phyloP scores from a whole-genome alignment of 352 stramenopile species.

The Pythium rhizo-oryzae region DNA sequence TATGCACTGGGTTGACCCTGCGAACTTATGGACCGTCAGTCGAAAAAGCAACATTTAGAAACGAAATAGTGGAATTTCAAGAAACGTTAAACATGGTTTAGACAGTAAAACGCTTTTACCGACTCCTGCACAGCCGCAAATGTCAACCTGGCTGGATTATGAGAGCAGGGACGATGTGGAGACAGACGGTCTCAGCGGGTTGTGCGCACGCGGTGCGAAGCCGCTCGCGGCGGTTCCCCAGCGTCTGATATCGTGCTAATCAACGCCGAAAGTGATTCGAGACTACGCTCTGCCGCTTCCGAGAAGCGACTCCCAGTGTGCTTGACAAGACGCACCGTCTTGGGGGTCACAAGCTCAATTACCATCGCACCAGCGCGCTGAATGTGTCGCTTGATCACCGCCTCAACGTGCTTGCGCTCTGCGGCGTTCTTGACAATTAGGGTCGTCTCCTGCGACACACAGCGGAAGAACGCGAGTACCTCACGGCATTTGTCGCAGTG shows the following conservation, averaged over 20 bases:
- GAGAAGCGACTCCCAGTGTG: neutral
- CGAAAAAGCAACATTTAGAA: neutral
- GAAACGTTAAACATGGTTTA: too few species aligned
- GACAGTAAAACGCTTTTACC: too few species aligned
- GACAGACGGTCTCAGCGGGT: too few species aligned
- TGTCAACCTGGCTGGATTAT: too few species aligned
- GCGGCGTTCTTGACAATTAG: neutral
- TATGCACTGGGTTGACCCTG: neutral
- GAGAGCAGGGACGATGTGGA: too few species aligned
- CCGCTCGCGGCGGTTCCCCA: too few species aligned
- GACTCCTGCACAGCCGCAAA: too few species aligned
- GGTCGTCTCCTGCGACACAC: neutral
- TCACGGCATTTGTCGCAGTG: neutral
- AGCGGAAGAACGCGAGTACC: neutral
- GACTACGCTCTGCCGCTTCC: neutral
- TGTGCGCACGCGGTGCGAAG: too few species aligned
- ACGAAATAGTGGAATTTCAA: too few species aligned
- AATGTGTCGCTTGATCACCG: neutral
- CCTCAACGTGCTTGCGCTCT: neutral
- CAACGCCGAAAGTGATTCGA: neutral
- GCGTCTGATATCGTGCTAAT: neutral
- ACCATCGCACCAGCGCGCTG: neutral
- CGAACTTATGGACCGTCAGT: slow-evolving; percentile 14
- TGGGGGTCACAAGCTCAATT: too few species aligned
- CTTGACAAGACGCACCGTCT: neutral